Evolutionary conservation across 1,284 basidiomycete species (phyloP).

Genomic region (Fomes fomentarius): DNA sequence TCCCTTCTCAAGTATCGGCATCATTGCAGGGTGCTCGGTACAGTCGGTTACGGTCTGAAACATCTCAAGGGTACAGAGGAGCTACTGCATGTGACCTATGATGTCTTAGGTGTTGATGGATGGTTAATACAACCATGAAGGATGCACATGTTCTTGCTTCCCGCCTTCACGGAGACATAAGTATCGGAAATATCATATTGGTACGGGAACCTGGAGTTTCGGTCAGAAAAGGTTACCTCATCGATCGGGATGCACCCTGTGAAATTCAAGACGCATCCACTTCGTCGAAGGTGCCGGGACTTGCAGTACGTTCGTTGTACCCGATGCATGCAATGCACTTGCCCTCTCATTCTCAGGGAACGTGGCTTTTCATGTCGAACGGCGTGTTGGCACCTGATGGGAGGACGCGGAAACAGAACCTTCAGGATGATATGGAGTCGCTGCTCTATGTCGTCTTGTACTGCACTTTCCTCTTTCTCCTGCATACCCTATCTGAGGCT

Average conservation of each 20-base stretch:
- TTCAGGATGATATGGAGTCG: slow-evolving; percentile 19
- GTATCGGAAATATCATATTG: slow-evolving; percentile 12
- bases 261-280: not conserved
- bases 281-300: not conserved
- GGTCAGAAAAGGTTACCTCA: slow-evolving; percentile 7
- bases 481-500: not conserved
- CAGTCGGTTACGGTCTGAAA: slow-evolving; percentile 8
- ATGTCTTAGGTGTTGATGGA: too few species aligned
- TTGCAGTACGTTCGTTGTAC: not conserved
- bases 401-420: not conserved
- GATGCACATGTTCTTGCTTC: slow-evolving; percentile 1
- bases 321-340: not conserved
- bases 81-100: slow-evolving; percentile 6
- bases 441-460: slow-evolving; percentile 18
- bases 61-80: slow-evolving; percentile 5
- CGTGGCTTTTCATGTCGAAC: slow-evolving; percentile 12
- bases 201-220: slow-evolving; percentile 1
- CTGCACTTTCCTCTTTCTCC: slow-evolving; percentile 7
- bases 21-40: slow-evolving; percentile 1
- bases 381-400: not conserved
- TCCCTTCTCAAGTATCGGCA: too few species aligned
- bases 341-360: slow-evolving; percentile 1
- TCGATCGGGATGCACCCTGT: slow-evolving; percentile 13
- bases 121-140: slow-evolving; percentile 9
- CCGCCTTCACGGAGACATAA: slow-evolving; percentile 10